Evolutionary conservation across 2,329 filamentous ascomycete species (phyloP).

Genomic region (Nemania diffusa): DNA sequence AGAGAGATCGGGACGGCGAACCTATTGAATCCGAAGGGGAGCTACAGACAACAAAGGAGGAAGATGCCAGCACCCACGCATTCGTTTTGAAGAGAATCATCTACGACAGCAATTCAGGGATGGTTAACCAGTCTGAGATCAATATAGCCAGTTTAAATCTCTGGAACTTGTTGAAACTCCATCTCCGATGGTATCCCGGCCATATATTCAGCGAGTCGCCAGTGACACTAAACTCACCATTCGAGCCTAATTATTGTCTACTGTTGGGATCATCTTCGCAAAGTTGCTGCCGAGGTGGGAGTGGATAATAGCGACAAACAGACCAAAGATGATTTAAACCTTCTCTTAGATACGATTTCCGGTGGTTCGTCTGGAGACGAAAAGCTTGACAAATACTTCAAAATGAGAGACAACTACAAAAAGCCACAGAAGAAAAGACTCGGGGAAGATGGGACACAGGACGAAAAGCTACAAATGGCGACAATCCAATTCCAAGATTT

Average conservation of each 20-base stretch:
- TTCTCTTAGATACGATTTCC: constrained; percentile 8
- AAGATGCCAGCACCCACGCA: constrained; percentile 3
- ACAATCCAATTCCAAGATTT: constrained; percentile 13
- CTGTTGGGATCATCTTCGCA: not conserved
- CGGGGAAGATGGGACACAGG: no score
- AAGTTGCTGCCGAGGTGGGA: not conserved
- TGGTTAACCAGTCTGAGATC: not conserved
- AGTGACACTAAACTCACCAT: constrained; percentile 9
- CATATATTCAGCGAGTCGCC: constrained; percentile 7
- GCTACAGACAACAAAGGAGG: not conserved
- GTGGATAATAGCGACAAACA: not conserved
- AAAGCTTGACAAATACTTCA: constrained; percentile 11
- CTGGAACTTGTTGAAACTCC: constrained; percentile 8
- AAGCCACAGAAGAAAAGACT: constrained; percentile 3
- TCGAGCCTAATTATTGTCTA: constrained; percentile 5
- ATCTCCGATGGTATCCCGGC: constrained; percentile 13
- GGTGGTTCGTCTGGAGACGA: constrained; percentile 4
- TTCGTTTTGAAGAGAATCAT: constrained; percentile 14
- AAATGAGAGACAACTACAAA: constrained; percentile 1
- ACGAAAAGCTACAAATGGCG: no score
- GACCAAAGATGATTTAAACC: constrained; percentile 2
- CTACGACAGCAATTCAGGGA: not conserved
- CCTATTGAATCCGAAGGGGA: constrained; percentile 7
- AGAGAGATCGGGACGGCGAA: not conserved
- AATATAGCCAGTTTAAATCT: not conserved